phyloP scores from a whole-genome alignment of 1,139 yeast genomes.

The Kodamaea anthophila region DNA sequence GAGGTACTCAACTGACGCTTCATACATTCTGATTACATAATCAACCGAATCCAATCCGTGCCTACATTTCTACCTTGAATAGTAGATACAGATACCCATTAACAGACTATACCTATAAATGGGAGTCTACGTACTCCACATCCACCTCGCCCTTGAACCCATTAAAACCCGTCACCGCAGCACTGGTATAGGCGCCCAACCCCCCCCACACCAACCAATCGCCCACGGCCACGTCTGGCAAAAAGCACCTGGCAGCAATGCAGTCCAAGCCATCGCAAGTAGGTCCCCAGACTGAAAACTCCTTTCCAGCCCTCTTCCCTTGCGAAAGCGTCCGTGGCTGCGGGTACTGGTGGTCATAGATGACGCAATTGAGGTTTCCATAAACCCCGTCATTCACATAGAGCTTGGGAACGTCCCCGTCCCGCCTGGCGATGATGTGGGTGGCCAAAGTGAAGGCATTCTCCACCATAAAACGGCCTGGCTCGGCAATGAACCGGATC shows the following conservation, averaged over 20 bases:
- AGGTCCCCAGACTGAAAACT: slow-evolving; percentile 91
- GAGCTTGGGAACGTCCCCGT: slow-evolving; percentile 40
- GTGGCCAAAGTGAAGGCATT: slow-evolving; percentile 81
- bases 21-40: too few species aligned
- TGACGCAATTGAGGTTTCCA: slow-evolving; percentile 89
- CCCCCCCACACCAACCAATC: slow-evolving; percentile 88
- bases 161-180: slow-evolving; percentile 84
- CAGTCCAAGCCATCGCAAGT: slow-evolving; percentile 97
- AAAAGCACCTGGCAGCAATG: slow-evolving; percentile 46
- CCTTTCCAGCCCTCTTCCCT: slow-evolving; percentile 25
- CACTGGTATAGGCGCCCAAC: slow-evolving; percentile 90
- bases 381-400: slow-evolving; percentile 94
- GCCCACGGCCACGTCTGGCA: slow-evolving; percentile 67
- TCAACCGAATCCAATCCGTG: too few species aligned
- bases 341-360: slow-evolving; percentile 88
- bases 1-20: too few species aligned
- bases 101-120: too few species aligned
- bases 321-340: slow-evolving; percentile 59
- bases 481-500: slow-evolving; percentile 77
- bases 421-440: slow-evolving; percentile 78
- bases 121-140: slow-evolving; percentile 54
- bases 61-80: too few species aligned
- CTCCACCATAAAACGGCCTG: slow-evolving; percentile 88
- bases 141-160: slow-evolving; percentile 68
- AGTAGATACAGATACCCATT: too few species aligned